Conservation (phyloP, 805 yeast species). For the Candida silvicultrix region DNA sequence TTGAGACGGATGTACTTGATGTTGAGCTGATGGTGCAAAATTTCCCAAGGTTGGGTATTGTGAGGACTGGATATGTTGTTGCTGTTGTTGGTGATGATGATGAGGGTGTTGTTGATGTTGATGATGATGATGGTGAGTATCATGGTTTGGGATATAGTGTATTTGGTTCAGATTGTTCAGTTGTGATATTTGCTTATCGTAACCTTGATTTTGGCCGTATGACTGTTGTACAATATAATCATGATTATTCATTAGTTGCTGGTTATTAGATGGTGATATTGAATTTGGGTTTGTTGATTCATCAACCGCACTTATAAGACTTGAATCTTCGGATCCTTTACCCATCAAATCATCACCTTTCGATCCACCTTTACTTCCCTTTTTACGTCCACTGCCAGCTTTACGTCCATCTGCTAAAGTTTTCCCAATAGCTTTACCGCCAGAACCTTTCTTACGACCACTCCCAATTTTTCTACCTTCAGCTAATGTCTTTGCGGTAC, state of each 20-base stretch:
- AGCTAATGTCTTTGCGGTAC: slow-evolving; percentile 21
- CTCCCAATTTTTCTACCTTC: slow-evolving; percentile 23
- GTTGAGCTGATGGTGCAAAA: background rate
- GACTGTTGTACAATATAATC: background rate
- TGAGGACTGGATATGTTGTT: background rate
- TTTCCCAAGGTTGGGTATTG: background rate
- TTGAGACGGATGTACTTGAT: background rate
- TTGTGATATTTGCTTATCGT: background rate
- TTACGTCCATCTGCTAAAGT: slow-evolving; percentile 21
- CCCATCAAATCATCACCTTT: background rate
- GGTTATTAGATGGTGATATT: background rate
- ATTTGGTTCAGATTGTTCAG: background rate
- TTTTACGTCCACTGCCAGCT: slow-evolving; percentile 22
- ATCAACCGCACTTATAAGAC: background rate
- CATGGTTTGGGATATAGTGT: background rate
- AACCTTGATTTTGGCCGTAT: background rate
- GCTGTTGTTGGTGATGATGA: slow-evolving; percentile 1
- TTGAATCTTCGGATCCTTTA: background rate
- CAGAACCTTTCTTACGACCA: slow-evolving; percentile 22
- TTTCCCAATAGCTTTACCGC: slow-evolving; percentile 17
- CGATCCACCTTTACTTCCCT: slow-evolving; percentile 1
- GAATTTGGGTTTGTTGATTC: background rate
- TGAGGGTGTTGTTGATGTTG: too few species aligned
- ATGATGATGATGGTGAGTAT: background rate
- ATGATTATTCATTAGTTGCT: background rate